Evolutionary conservation across 352 stramenopile species (phyloP), one percentile per base, ranked within the genome.

Genomic region (Phytophthora uliginosa): DNA sequence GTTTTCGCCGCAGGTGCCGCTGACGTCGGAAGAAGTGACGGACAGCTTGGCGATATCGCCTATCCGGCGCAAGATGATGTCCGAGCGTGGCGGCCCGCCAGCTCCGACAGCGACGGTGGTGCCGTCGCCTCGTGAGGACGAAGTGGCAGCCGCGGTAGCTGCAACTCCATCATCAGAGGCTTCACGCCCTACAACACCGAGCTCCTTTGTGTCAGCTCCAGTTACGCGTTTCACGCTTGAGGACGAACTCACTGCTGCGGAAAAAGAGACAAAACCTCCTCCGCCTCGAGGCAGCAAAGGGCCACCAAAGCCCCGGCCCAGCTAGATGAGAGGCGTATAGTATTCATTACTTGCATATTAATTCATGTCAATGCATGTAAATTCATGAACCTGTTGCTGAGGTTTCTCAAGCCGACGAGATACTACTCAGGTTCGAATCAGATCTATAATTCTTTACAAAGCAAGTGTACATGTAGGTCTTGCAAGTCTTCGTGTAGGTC

Each of bases 51-150:
- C 52, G 1, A 66, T 89, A 6, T 91, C 81, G 3, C 81, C 79
- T 1, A 83, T 86, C 9, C 62, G 79, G 57, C 73, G 67, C 15
- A 88, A 85, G 64, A 88, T 88, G 82, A 74, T 86, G 75, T 61
- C 70, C 8, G 59, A 72, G 18, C 57, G 64, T 12, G 79, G 70
- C 12, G 24, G 38, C 1, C 40, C 57, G 20, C 36, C 63, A 7
- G 58, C 28, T 10, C n/a, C 77, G 7, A 62, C 59, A 2, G 47
- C 57, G 3, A 15, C 68, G 28, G 57, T 72, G 3, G 74, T 85
- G 7, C 47, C 62, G 15, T 88, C 83, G 3, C 79, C 83, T 18
- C 79, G 83, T 1, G 79, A 78, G 40, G 81, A 89, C 28, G 73
- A 89, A 67, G 76, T 88, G 4, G 64, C 71, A 40, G 77, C 73